phyloP scores from a whole-genome alignment of 2,329 filamentous ascomycete species.

The Penicillium sp. region DNA sequence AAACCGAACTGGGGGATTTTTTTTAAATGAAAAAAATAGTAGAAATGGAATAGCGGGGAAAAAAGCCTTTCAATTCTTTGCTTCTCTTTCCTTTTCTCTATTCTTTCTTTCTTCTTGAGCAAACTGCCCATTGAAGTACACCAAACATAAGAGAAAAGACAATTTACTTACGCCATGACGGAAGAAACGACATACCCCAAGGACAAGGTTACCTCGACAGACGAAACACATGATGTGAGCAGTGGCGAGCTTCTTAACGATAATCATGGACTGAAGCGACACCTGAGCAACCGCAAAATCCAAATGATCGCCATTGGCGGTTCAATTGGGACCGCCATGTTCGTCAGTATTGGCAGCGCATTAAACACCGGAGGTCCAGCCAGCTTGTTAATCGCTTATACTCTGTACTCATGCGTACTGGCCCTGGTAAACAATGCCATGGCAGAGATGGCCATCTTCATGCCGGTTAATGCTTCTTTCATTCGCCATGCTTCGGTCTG shows the following conservation, averaged over 20 bases:
- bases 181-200: background rate
- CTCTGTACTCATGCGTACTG: slow-evolving; percentile 26
- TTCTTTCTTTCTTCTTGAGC: background rate
- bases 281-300: slow-evolving; percentile 13
- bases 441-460: slow-evolving; percentile 80
- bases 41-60: background rate
- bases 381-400: slow-evolving; percentile 34
- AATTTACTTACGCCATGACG: background rate
- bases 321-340: slow-evolving; percentile 37
- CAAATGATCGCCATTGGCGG: slow-evolving; percentile 36
- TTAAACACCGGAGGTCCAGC: slow-evolving; percentile 36
- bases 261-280: slow-evolving; percentile 15
- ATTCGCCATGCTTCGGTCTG: slow-evolving; percentile 76
- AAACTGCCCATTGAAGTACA: background rate
- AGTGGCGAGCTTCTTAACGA: slow-evolving; percentile 11
- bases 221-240: slow-evolving; percentile 7
- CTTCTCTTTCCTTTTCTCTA: background rate
- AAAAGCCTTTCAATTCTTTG: background rate
- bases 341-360: slow-evolving; percentile 37
- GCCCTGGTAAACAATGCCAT: slow-evolving; percentile 44
- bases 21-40: background rate
- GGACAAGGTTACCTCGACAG: background rate
- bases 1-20: background rate
- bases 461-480: slow-evolving; percentile 74
- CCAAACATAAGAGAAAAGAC: background rate